Conservation (phyloP, 805 yeast genomes). For the Ogataea pini region DNA sequence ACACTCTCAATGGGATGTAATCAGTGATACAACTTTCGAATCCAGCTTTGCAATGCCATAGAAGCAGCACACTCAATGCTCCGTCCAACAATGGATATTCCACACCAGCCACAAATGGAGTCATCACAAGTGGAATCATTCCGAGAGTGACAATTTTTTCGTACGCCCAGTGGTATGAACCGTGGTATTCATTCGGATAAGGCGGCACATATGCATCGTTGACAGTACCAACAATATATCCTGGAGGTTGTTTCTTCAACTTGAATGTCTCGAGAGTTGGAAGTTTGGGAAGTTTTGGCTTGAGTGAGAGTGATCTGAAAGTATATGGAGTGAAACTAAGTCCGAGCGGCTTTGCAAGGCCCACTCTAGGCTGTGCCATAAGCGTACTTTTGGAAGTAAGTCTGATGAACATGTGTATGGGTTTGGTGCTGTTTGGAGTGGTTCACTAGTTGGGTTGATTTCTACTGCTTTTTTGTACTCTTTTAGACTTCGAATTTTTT, state of each 20-base stretch:
- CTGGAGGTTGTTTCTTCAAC: conserved; percentile 80
- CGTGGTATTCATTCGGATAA: conserved; percentile 60
- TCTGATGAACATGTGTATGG: neutral
- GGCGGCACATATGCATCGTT: conserved; percentile 85
- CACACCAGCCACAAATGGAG: conserved; percentile 78
- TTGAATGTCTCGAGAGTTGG: conserved; percentile 38
- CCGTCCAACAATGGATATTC: conserved; percentile 74
- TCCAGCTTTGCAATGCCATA: conserved; percentile 84
- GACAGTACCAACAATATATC: conserved; percentile 87
- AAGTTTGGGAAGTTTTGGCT: conserved; percentile 23
- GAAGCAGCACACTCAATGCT: conserved; percentile 58
- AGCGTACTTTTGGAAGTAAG: neutral
- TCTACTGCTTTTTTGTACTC: too few relatives aligned
- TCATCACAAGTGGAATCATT: conserved; percentile 72
- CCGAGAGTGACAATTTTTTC: conserved; percentile 73
- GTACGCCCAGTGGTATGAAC: conserved; percentile 92
- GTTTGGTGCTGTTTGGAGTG: too few relatives aligned
- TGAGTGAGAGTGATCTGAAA: conserved; percentile 18
- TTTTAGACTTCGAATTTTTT: too few relatives aligned
- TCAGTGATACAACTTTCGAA: conserved; percentile 90
- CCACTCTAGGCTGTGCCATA: neutral
- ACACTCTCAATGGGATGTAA: conserved; percentile 85
- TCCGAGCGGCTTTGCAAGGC: neutral
- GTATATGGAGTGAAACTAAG: neutral
- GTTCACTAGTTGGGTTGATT: too few relatives aligned